phyloP scores from a whole-genome alignment of 1,284 basidiomycete species.

The Ceratobasidium sp. region DNA sequence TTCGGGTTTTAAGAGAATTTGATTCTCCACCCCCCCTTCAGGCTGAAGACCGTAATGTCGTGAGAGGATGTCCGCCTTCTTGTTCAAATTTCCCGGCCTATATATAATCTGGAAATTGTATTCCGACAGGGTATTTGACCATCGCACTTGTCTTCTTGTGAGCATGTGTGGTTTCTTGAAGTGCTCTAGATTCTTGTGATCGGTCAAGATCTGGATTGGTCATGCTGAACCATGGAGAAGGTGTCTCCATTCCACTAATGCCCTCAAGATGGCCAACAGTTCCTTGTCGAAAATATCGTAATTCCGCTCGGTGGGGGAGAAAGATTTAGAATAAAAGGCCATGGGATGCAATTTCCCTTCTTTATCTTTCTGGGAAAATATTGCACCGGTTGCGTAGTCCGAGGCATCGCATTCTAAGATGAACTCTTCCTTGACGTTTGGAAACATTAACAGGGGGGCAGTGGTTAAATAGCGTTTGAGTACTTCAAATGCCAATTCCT shows the following conservation, averaged over 20 bases:
- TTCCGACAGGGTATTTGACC: conserved; percentile 19
- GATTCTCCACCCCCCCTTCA: conserved; percentile 21
- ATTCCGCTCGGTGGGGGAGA: background rate
- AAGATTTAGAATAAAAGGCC: background rate
- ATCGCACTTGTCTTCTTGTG: conserved; percentile 33
- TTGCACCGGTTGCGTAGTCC: conserved; percentile 17
- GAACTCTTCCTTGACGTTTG: background rate
- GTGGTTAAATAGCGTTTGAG: background rate
- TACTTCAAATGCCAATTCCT: background rate
- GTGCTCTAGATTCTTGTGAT: conserved; percentile 19
- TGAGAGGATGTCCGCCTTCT: conserved; percentile 10
- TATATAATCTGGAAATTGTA: conserved; percentile 31
- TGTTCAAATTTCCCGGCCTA: conserved; percentile 9
- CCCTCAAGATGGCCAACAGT: background rate
- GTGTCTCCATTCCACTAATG: background rate
- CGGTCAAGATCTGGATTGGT: background rate
- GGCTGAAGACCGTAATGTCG: conserved; percentile 40
- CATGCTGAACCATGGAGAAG: background rate
- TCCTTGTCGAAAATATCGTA: conserved; percentile 22
- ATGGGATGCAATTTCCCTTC: conserved; percentile 27
- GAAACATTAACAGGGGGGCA: background rate
- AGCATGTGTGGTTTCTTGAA: background rate
- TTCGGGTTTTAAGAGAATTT: background rate
- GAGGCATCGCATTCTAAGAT: conserved; percentile 29
- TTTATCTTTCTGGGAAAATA: conserved; percentile 7